phyloP scores from a whole-genome alignment of 2,329 filamentous ascomycete species.

The Fusarium beomiforme region DNA sequence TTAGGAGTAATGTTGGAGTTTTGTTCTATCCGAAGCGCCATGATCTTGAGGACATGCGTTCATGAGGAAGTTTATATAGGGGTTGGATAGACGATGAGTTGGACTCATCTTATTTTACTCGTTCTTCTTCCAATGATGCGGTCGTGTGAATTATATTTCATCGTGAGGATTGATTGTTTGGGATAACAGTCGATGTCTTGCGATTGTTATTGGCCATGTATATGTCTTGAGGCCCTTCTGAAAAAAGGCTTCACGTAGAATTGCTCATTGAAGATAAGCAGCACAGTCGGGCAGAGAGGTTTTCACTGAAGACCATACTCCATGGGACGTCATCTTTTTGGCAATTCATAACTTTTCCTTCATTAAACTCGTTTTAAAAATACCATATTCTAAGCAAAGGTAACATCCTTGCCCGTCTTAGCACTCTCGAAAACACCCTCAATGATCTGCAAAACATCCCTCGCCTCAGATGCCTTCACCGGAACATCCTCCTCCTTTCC shows the following conservation, averaged over 20 bases:
- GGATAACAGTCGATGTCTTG: neutral
- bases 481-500: constrained; percentile 62
- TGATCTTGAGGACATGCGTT: constrained; percentile 28
- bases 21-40: constrained; percentile 14
- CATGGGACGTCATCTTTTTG: neutral
- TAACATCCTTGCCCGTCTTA: constrained; percentile 57
- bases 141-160: neutral
- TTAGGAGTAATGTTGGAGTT: constrained; percentile 20
- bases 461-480: constrained; percentile 62
- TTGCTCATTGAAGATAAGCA: too few relatives aligned
- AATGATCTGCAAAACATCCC: constrained; percentile 63
- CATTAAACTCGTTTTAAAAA: constrained; percentile 29
- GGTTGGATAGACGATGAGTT: constrained; percentile 24
- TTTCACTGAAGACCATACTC: neutral
- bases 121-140: neutral
- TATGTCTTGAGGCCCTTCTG: too few relatives aligned
- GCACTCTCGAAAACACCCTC: constrained; percentile 63
- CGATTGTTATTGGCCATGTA: too few relatives aligned
- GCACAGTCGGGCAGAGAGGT: neutral
- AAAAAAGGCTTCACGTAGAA: too few relatives aligned
- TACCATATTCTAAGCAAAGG: constrained; percentile 39
- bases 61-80: neutral
- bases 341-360: neutral
- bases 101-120: constrained; percentile 16
- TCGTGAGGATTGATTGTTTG: neutral